phyloP scores from a whole-genome alignment of 768 basidiomycete species.

The Termitomyces sp. region DNA sequence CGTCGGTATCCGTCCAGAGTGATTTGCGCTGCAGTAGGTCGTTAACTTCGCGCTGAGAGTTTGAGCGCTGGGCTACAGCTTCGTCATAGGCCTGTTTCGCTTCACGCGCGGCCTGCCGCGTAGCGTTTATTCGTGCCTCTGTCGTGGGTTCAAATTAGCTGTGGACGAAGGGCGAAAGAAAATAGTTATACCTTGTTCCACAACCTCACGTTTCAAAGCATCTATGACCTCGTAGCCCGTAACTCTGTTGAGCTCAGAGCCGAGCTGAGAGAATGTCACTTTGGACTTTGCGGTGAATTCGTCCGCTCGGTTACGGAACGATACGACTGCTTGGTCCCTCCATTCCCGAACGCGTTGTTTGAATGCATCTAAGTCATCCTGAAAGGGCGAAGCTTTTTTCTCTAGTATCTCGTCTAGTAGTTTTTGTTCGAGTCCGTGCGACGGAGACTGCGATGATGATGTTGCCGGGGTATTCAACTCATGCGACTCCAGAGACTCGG shows the following conservation, averaged over 20 bases:
- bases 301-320: constrained; percentile 50
- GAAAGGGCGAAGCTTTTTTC: constrained; percentile 7
- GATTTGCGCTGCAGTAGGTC: constrained; percentile 92
- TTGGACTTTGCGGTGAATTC: constrained; percentile 51
- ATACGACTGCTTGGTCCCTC: constrained; percentile 38
- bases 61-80: constrained; percentile 74
- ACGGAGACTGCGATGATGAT: constrained; percentile 2
- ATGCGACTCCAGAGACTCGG: background rate
- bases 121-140: constrained; percentile 71
- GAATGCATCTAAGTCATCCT: constrained; percentile 29
- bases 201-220: constrained; percentile 68
- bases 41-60: constrained; percentile 93
- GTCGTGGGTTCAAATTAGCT: background rate
- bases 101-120: constrained; percentile 58
- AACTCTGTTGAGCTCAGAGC: constrained; percentile 73
- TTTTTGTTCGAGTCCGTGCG: constrained; percentile 4
- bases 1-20: constrained; percentile 86
- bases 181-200: constrained; percentile 61
- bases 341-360: constrained; percentile 41
- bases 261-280: constrained; percentile 65
- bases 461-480: constrained; percentile 9
- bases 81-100: constrained; percentile 75
- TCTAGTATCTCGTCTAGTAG: constrained; percentile 4
- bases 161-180: background rate
- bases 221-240: constrained; percentile 94